Evolutionary conservation across 495 filamentous ascomycete genomes (phyloP).

Genomic region (Symbiotaphrina buchneri): DNA sequence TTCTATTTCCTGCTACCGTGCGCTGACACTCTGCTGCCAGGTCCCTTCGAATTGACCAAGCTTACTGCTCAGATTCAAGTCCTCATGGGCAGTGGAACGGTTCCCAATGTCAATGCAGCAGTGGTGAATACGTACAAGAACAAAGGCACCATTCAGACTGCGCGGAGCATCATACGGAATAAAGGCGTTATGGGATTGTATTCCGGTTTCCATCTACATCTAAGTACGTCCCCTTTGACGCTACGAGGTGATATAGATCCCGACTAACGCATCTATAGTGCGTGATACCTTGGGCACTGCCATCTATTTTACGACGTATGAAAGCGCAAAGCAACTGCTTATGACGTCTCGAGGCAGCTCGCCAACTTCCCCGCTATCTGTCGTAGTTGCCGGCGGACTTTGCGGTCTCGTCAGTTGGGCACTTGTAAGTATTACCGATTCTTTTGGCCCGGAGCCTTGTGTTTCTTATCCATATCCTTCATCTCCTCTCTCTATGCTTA

Average conservation of each 20-base stretch:
- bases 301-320: constrained; percentile 83
- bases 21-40: constrained; percentile 15
- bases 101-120: constrained; percentile 34
- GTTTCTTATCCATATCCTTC: constrained; percentile 2
- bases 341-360: constrained; percentile 47
- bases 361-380: constrained; percentile 48
- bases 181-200: constrained; percentile 63
- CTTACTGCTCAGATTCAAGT: constrained; percentile 76
- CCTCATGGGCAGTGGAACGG: constrained; percentile 48
- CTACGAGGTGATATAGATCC: not conserved
- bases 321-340: constrained; percentile 68
- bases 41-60: constrained; percentile 88
- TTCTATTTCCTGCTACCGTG: not conserved
- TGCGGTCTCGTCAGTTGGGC: constrained; percentile 71
- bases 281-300: constrained; percentile 76
- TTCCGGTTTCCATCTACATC: constrained; percentile 65
- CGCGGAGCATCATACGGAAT: constrained; percentile 55
- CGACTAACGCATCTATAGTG: constrained; percentile 15
- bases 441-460: constrained; percentile 5
- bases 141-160: constrained; percentile 59
- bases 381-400: constrained; percentile 49
- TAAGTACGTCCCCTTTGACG: constrained; percentile 27
- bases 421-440: constrained; percentile 28
- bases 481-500: constrained; percentile 2
- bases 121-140: constrained; percentile 50